Base-by-base conservation (phyloP, 1,284 basidiomycete species). In the Spongiforma sp. region DNA sequence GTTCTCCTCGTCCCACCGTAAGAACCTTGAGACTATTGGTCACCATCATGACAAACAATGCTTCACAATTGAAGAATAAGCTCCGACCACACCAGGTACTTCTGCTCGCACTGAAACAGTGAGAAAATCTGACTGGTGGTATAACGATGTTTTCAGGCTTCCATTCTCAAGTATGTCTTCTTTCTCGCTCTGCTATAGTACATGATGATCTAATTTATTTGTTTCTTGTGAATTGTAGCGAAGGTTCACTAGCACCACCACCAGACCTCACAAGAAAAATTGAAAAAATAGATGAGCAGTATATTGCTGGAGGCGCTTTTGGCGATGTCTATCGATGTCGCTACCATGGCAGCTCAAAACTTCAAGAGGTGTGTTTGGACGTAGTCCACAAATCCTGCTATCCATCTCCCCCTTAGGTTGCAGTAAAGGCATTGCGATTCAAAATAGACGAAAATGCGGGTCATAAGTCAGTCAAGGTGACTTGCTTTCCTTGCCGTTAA, bases 381-480 rank as follows among this genome's bases (percentile, higher is more conserved):
- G 15, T 41, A 41, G 12, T 41, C 15, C 15, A 41, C 39, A 17
- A 41, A 14, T 41, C 39, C 15, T 17, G 21, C 9, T 41, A 6
- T 17, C 39, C 39, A 21, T 4, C 15, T 41, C 21, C 12, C 15
- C 39, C 43, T 46, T n/a, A 52, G 71, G 71, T 71, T 12, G 69
- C 71, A 0, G 65, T 73, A 12, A 71, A 71, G 50, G 37, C 65
- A 0, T 39, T 72, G 5, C 61, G 59, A 14, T 59, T 71, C 34
- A n/a, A n/a, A n/a, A n/a, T n/a, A n/a, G 24, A 5, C 1, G 58
- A 12, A 17, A 39, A 57, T 4, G 1, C 8, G 1, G 10, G 12
- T 17, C 4, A 55, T 26, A 61, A 37, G 46, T 36, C 50, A 17
- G 12, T n/a, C 34, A 68, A 52, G 63, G 69, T 60, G 41, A 26